A percentile compares a stretch with the other conserved stretches of the same genome.
Evolutionary conservation across 306 rosid genomes (phyloP).

Genomic region (Comarum palustre): DNA sequence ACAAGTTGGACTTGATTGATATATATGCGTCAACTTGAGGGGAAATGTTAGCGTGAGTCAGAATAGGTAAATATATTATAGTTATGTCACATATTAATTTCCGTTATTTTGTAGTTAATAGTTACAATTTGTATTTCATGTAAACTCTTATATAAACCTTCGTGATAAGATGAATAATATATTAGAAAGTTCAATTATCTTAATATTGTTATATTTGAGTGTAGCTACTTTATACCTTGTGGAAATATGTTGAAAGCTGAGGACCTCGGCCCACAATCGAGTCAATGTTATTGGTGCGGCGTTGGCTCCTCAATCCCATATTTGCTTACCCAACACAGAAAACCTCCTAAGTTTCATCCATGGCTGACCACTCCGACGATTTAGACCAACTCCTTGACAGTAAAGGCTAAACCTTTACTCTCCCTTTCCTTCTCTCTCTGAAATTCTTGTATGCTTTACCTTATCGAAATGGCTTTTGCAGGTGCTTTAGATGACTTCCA

Average conservation of each 20-base stretch:
- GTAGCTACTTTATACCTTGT: no score
- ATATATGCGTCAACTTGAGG: no score
- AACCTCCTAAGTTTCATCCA: not conserved
- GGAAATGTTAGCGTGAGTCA: no score
- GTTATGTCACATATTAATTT: no score
- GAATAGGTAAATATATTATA: no score
- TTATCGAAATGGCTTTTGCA: conserved; percentile 32
- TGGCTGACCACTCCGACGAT: conserved; percentile 11
- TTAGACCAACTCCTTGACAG: conserved; percentile 12
- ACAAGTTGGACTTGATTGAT: no score
- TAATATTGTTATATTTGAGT: no score
- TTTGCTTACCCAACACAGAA: not conserved
- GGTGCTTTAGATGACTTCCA: conserved; percentile 98
- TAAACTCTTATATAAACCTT: no score
- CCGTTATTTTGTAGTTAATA: no score
- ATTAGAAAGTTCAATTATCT: no score
- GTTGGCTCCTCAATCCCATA: not conserved
- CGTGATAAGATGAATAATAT: no score
- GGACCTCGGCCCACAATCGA: not conserved
- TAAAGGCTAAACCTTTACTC: not conserved
- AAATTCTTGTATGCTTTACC: conserved; percentile 7
- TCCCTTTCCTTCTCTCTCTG: not conserved
- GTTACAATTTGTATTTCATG: no score
- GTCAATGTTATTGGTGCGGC: not conserved
- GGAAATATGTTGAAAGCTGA: not conserved